Conservation (phyloP, 169 alveolate genomes). For the Eimeria tenella region DNA sequence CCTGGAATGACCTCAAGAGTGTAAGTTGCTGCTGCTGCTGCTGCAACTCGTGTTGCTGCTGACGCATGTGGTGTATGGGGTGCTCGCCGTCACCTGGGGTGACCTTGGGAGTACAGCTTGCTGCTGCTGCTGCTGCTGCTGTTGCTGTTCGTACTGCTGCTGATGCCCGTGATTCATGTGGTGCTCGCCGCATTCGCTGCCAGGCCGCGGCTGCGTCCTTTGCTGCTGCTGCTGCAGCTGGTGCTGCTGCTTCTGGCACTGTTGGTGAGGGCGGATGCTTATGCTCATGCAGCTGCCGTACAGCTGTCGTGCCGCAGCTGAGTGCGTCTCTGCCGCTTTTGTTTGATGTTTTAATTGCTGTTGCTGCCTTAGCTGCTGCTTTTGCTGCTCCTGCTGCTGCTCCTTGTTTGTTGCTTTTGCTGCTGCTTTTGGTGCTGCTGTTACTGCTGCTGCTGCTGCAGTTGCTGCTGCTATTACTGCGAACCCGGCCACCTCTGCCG, state of each 20-base stretch:
- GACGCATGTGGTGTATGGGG: neutral
- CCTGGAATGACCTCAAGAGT: conserved; percentile 36
- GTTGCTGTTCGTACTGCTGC: neutral
- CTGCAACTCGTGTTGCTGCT: conserved; percentile 51
- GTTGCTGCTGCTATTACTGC: neutral
- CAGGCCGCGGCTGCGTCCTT: neutral
- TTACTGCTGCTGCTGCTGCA: conserved; percentile 40
- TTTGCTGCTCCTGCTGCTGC: neutral
- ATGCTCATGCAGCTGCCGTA: neutral
- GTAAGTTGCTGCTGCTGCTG: conserved; percentile 8
- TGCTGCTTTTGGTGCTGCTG: neutral
- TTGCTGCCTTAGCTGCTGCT: neutral
- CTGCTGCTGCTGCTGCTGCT: conserved; percentile 1
- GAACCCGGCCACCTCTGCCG: neutral
- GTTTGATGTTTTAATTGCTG: neutral
- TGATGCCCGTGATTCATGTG: neutral
- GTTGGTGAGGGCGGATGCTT: too few relatives aligned
- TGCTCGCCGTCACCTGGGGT: neutral
- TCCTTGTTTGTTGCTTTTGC: neutral
- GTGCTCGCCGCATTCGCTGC: neutral
- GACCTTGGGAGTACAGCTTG: neutral
- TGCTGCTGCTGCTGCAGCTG: neutral
- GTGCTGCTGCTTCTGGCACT: neutral
- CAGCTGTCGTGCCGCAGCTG: neutral
- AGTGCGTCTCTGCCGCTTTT: neutral